Evolutionary conservation across 495 filamentous ascomycete species (phyloP).

Genomic region (Neurospora africana): DNA sequence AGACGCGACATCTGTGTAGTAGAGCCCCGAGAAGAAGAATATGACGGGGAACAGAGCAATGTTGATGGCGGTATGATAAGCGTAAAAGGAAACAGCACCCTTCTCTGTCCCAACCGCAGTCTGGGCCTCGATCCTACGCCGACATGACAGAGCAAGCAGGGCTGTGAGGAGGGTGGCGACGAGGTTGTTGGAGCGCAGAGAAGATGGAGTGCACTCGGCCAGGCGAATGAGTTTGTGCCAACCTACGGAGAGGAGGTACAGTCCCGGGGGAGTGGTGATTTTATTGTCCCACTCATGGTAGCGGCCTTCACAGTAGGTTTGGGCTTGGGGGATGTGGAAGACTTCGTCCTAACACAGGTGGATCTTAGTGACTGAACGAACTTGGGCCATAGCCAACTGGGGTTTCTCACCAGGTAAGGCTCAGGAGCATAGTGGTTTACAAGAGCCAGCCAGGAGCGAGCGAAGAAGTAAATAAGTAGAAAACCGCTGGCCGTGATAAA

Average conservation of each 20-base stretch:
- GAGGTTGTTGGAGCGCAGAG: conserved; percentile 43
- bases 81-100: conserved; percentile 13
- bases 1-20: conserved; percentile 81
- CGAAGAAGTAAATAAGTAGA: conserved; percentile 9
- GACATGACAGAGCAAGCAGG: conserved; percentile 24
- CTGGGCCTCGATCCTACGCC: conserved; percentile 18
- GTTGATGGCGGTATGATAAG: conserved; percentile 62
- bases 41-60: conserved; percentile 78
- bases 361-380: conserved; percentile 4
- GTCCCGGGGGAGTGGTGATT: conserved; percentile 88
- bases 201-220: conserved; percentile 31
- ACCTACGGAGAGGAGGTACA: conserved; percentile 53
- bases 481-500: conserved; percentile 1
- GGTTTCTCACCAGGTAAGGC: conserved; percentile 60
- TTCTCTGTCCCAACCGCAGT: neutral
- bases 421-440: conserved; percentile 51
- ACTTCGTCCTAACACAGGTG: conserved; percentile 62
- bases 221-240: conserved; percentile 20
- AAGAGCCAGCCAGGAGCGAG: conserved; percentile 22
- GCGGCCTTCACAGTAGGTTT: conserved; percentile 66
- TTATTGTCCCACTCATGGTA: conserved; percentile 86
- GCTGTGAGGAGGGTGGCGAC: conserved; percentile 31
- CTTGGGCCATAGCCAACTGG: neutral
- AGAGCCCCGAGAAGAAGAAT: conserved; percentile 90
- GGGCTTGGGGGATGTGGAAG: conserved; percentile 89